These are phyloP conservation scores for Calocybe gangraenosa DNA, from an alignment of 768 basidiomycete species.

Conservation along the genomic window DNA sequence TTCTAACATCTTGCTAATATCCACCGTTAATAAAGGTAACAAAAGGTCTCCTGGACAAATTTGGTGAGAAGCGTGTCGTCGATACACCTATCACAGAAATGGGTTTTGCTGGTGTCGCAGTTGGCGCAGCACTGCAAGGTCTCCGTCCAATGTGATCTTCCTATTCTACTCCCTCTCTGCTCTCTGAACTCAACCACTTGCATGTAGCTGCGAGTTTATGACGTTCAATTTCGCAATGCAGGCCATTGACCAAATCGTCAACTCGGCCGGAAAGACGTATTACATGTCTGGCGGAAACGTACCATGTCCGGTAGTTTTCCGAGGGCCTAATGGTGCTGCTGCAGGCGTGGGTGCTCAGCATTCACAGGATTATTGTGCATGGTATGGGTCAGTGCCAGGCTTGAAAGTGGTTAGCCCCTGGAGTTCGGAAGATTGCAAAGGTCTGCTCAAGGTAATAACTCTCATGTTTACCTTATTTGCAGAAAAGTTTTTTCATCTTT, in stretches of 20 bases:
- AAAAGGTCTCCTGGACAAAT: conserved; percentile 98
- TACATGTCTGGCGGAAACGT: conserved; percentile 99
- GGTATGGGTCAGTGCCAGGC: conserved; percentile 92
- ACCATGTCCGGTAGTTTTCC: conserved; percentile 98
- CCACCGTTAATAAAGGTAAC: conserved; percentile 72
- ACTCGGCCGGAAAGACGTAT: conserved; percentile 99
- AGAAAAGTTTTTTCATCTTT: not conserved
- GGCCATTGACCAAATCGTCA: conserved; percentile 99
- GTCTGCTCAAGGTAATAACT: conserved; percentile 78
- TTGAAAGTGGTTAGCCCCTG: conserved; percentile 97
- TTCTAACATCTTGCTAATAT: not conserved
- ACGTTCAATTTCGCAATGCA: conserved; percentile 99
- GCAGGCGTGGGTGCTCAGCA: conserved; percentile 96
- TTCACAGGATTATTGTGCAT: conserved; percentile 95
- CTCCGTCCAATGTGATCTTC: conserved; percentile 85
- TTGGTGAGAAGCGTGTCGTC: conserved; percentile 96
- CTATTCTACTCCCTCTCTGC: not conserved
- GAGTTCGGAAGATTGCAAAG: conserved; percentile 99
- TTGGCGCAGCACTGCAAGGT: conserved; percentile 92
- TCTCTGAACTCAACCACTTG: conserved; percentile 9
- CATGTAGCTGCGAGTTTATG: conserved; percentile 94
- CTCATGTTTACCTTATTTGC: too few species aligned
- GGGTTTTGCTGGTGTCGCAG: conserved; percentile 96
- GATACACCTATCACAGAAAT: conserved; percentile 98
- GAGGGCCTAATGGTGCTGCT: conserved; percentile 98